Evolutionary conservation across 2,329 filamentous ascomycete species (phyloP), one percentile per base, ranked within the genome.

Genomic region (Aspergillus hortae): DNA sequence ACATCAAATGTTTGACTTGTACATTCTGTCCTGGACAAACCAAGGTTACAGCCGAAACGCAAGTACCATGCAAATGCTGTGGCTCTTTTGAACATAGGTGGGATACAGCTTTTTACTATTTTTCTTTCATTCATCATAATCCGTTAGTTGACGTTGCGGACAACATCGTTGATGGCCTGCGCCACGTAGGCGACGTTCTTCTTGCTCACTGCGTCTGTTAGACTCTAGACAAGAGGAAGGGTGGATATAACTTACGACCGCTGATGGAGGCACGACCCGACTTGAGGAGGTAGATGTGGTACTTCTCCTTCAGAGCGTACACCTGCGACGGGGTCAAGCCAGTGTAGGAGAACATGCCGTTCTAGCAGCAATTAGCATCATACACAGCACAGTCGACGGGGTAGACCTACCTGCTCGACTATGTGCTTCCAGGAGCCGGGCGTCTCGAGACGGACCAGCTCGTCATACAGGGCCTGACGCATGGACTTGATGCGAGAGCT

Each of bases 381-480:
- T 3, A 38, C 6, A n/a, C 10, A 4, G 3, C 48, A 17, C 30
- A 17, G 17, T 19, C 46, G 15, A 35, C 10, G 17, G 27, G 21
- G 25, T 36, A 11, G 9, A 53, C 52, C 49, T 61, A 96, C 96
- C 81, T 97, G 92, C 65, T 96, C 89, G 44, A 92, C 94, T 70
- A 97, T 95, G 77, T 97, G 92, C 70, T 92, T 91, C 92, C 94
- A 97, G n/a, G 84, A 89, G 35, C 92, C 92, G 0, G 92, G 92
- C 0, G 92, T 96, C 49, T 83, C 82, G 49, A 95, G 80, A 66
- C 87, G 84, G 73, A 95, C 90, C 9, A 97, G 84, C 77, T 92
- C 92, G 49, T 78, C 75, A 55, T 90, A 85, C 56, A 97, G 78
- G 3, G 82, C 84, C 67, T 85, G 83, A 60, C 92, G 88, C 92